Evolutionary conservation across 306 rosid genomes (phyloP), one percentile per base, ranked within the genome.

Genomic region (Glycyrrhiza uralensis): DNA sequence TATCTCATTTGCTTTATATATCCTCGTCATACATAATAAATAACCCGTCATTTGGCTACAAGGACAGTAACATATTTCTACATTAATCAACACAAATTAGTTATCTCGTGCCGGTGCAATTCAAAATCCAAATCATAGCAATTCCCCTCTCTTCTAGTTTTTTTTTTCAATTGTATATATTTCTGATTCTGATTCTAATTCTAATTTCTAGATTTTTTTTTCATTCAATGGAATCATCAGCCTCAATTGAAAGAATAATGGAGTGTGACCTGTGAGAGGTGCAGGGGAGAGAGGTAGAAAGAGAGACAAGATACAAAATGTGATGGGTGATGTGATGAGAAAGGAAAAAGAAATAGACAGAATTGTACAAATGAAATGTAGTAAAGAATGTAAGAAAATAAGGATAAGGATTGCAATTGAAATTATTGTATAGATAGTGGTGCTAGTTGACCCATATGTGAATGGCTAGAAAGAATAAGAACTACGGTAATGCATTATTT

Each of bases 381-480:
- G 18, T 33, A 7, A 33, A 6, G n/a, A 14, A 1, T 38, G 42
- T 3, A 8, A 57, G 22, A 57, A 30, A 30, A 52, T 22, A 4
- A 52, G 13, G 33, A 52, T 22, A 4, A 52, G 13, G 33, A 23
- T 12, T 24, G 13, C 32, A 29, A 12, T 47, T 62, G 41, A 61
- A 55, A 56, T 29, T 61, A 3, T 24, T 46, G 61, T 46, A 5
- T 14, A 56, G 19, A 45, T 56, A 66, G 56, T 59, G 11, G 56
- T 72, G 47, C 23, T 38, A 35, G 79, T 73, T 73, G 79, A 59
- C 76, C 51, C 36, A 5, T n/a, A 15, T 72, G 26, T 52, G 76
- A 50, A 60, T 59, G 63, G 41, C 20, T 23, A 22, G 38, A 52
- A 72, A 51, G 3, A 55, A 46, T 56, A 7, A 20, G 26, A 74